A percentile compares a stretch with the other conserved stretches of the same genome.
These are phyloP conservation scores for Neocallimastix lanati DNA, from an alignment of 192 early-diverging fungal species.

Conservation along the genomic window DNA sequence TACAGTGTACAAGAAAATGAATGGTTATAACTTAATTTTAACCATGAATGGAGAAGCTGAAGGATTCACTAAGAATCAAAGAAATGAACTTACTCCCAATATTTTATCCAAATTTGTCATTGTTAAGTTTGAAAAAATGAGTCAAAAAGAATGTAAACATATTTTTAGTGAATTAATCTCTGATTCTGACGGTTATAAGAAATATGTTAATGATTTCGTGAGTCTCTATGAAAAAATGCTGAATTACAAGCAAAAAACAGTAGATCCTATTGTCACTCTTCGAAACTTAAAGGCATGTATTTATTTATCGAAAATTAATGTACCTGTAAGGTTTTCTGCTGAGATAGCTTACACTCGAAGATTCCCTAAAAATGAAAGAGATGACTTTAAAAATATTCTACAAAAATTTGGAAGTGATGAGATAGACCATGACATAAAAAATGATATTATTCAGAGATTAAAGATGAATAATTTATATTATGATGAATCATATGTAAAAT, in stretches of 20 bases:
- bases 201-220: neutral
- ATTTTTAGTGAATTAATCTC: neutral
- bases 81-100: neutral
- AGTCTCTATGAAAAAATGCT: neutral
- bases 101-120: neutral
- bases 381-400: neutral
- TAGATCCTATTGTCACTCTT: neutral
- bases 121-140: neutral
- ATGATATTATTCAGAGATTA: neutral
- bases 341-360: neutral
- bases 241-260: neutral
- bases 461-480: neutral
- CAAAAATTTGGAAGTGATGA: neutral
- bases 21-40: neutral
- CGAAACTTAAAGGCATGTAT: neutral
- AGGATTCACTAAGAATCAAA: neutral
- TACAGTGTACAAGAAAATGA: neutral
- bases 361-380: neutral
- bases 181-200: neutral
- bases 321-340: neutral
- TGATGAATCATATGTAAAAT: neutral
- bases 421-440: neutral
- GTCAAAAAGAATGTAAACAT: neutral
- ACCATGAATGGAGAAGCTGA: neutral
- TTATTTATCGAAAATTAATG: neutral